Base-by-base conservation (phyloP, 495 filamentous ascomycete genomes). In the Neurospora intermedia region DNA sequence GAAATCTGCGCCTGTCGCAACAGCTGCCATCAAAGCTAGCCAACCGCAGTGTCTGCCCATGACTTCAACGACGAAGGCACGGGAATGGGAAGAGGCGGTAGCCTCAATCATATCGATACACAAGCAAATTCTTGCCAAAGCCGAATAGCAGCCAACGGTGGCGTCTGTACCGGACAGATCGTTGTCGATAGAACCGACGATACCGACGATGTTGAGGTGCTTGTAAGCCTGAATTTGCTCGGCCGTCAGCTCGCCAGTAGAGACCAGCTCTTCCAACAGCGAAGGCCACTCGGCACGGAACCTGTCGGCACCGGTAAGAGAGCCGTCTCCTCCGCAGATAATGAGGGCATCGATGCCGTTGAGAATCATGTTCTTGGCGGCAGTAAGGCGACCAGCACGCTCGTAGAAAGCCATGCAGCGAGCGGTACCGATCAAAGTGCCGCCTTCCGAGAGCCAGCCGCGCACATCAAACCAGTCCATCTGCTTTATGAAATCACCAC, bases 31-130 rank as follows among this genome's bases (percentile, higher is more conserved):
- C 66, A 99, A 85, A 59, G 96, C 96, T 70, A 99, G 85, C 96
- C 96, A 99, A 48, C 96, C 96, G 78, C 96, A 99, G 83, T 98
- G 95, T 72, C 96, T 89, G n/a, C 96, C 96, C 96, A 99, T 99
- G 69, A 98, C 96, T 81, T 98, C 96, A 76, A 99, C 91, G 40
- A 99, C 95, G 81, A 99, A 99, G 46, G 96, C 96, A 76, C 96
- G 86, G 72, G 97, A 97, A 83, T 98, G 96, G n/a, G 93, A 97
- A 45, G 90, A 93, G 8, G 96, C 96, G 2, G 96, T 99, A 42
- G 96, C 94, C 81, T 98, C 97, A 75, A 99, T 97, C 80, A 92
- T 93, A 82, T 99, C 96, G 35, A 99, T 91, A 69, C 93, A 90
- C 78, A 97, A 91, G 83, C 96, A 98, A 75, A 99, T 96, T 70